These are phyloP conservation scores for Scenedesmus sp. DNA, from an alignment of 163 green algal species.

Conservation along the genomic window DNA sequence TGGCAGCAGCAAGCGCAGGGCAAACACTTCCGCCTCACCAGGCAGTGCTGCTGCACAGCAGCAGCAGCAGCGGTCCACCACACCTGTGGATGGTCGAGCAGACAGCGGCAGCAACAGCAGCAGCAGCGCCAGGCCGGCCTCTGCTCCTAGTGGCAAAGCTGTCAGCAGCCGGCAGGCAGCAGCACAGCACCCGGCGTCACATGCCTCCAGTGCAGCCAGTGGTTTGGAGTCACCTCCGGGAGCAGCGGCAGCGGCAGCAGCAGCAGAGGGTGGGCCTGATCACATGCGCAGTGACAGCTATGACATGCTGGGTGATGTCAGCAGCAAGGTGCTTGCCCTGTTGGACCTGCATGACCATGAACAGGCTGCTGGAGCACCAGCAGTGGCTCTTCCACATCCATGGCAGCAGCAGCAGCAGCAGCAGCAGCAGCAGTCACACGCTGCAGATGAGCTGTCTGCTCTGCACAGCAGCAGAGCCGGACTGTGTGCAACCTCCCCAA, in stretches of 20 bases:
- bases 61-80: neutral
- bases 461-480: neutral
- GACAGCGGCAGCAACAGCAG: conserved; percentile 51
- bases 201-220: neutral
- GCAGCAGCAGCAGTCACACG: conserved; percentile 11
- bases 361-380: neutral
- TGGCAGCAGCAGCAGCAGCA: neutral
- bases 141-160: neutral
- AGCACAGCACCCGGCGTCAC: neutral
- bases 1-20: conserved; percentile 4
- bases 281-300: conserved; percentile 40
- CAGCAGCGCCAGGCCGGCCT: conserved; percentile 33
- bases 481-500: neutral
- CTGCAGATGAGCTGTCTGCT: neutral
- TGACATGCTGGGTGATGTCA: conserved; percentile 39
- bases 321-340: conserved; percentile 25
- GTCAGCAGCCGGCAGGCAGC: neutral
- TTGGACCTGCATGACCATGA: conserved; percentile 37
- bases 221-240: neutral
- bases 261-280: neutral
- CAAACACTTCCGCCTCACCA: neutral
- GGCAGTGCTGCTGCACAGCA: conserved; percentile 16
- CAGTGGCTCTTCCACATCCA: too few species aligned
- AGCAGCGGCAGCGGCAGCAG: conserved; percentile 7
- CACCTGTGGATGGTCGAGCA: neutral